Base-by-base conservation (phyloP, 805 yeast genomes). In the Wickerhamomyces mucosus region DNA sequence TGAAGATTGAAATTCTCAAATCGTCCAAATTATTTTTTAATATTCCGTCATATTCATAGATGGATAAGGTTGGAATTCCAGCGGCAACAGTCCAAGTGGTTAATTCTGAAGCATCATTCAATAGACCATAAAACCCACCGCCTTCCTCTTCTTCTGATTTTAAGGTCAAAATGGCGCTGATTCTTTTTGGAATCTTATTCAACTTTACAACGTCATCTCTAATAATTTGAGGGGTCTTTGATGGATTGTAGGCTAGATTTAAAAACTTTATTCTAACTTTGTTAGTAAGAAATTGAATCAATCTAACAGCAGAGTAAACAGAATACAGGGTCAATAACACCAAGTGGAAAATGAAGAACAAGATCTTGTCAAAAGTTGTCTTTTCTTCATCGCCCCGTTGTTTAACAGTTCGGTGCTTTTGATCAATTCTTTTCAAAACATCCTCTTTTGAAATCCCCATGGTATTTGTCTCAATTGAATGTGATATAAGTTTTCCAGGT, bases 31-130 rank as follows among this genome's bases (percentile, higher is more conserved):
- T 57, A 29, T 61, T 60, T 41, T 75, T 74, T 31, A 84, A 60
- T 3, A 68, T 56, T 2, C 96, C 96, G 34, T 72, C 75, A 48
- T 69, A 69, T 56, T 92, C 97, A 59, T 84, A 89, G 26, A 92
- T 63, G 4, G 80, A 65, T 37, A 89, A 61, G 37, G 63, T 59
- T 25, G 75, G 73, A 30, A 86, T 72, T 2, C 96, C 96, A n/a
- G 89, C 75, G 21, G 94, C 79, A n/a, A 84, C 54, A 24, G 85
- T 69, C 98, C 98, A 92, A 6, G 92, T 76, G 1, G 75, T 68
- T 22, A 88, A 40, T 46, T 88, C 95, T 28, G 88, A 71, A 6
- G 78, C 69, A 45, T 83, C 83, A 42, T 72, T 75, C 45, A 88
- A 63, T 26, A 89, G 61, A 0, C 94, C 95, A 38, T 78, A 83